Percentiles rank a stretch among this genome's conserved stretches.
These are phyloP conservation scores for Trichosporon faecale DNA, from an alignment of 1,284 basidiomycete genomes.

Conservation along the genomic window DNA sequence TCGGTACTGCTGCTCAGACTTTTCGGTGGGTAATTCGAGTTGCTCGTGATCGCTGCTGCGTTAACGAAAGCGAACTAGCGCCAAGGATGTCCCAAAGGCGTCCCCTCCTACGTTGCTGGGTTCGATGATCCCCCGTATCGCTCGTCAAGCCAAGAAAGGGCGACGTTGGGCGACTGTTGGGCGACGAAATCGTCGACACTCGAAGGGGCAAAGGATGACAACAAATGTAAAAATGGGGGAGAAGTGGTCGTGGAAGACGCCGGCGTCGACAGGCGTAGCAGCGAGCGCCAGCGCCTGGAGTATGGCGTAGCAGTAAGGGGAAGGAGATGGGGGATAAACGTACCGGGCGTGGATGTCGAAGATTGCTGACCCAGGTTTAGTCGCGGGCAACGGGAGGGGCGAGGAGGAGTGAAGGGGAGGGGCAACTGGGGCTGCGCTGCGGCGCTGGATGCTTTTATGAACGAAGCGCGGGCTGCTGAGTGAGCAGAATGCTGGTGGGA, in stretches of 20 bases:
- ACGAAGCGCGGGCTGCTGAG: neutral
- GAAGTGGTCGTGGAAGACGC: neutral
- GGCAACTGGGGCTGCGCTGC: neutral
- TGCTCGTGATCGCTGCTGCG: neutral
- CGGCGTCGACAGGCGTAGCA: neutral
- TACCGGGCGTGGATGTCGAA: neutral
- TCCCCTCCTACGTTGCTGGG: too few species aligned
- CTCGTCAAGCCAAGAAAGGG: too few species aligned
- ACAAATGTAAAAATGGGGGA: neutral
- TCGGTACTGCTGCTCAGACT: too few species aligned
- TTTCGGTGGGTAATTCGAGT: too few species aligned
- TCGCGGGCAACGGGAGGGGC: neutral
- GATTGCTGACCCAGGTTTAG: neutral
- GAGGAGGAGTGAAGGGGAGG: neutral
- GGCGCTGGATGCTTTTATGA: neutral
- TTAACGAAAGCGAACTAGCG: neutral
- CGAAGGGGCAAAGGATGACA: neutral
- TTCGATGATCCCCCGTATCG: neutral
- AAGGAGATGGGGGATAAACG: neutral
- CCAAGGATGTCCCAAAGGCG: too few species aligned
- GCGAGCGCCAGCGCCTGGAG: neutral
- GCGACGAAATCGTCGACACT: too few species aligned
- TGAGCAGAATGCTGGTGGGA: neutral
- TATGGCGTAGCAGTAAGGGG: neutral
- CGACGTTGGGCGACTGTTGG: too few species aligned